These are phyloP conservation scores for Lachancea waltii DNA, from an alignment of 805 yeast species.

Conservation along the genomic window DNA sequence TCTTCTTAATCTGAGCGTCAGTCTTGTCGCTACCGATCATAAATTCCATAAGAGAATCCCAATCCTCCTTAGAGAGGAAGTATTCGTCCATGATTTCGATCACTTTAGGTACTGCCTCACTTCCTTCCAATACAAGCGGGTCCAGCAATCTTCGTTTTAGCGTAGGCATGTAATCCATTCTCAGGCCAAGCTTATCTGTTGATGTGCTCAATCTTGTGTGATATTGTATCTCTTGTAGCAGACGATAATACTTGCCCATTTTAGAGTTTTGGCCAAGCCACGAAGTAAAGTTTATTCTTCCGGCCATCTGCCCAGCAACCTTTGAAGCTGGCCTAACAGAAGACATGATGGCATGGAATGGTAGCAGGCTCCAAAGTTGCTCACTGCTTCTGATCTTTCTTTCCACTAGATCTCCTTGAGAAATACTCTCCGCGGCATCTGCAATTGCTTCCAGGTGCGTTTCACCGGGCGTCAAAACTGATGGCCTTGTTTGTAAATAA, in stretches of 20 bases:
- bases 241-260: conserved; percentile 65
- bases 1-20: conserved; percentile 45
- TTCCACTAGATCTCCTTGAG: conserved; percentile 80
- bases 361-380: conserved; percentile 91
- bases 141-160: conserved; percentile 48
- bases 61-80: conserved; percentile 82
- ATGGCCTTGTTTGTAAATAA: conserved; percentile 63
- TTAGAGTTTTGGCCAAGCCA: conserved; percentile 92
- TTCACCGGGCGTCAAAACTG: conserved; percentile 36
- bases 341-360: conserved; percentile 82
- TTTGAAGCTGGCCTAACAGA: conserved; percentile 72
- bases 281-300: conserved; percentile 70
- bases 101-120: conserved; percentile 58
- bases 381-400: conserved; percentile 79
- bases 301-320: conserved; percentile 64
- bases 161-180: conserved; percentile 70
- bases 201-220: conserved; percentile 78
- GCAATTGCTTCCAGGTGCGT: conserved; percentile 59
- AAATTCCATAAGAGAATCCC: conserved; percentile 82
- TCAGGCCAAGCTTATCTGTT: conserved; percentile 64
- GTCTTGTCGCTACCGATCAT: conserved; percentile 59
- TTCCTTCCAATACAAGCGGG: conserved; percentile 52
- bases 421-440: conserved; percentile 78
- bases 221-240: conserved; percentile 81
- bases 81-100: conserved; percentile 77